These are phyloP conservation scores for Colletotrichum sp. DNA, from an alignment of 2,329 filamentous ascomycete genomes.

Conservation along the genomic window DNA sequence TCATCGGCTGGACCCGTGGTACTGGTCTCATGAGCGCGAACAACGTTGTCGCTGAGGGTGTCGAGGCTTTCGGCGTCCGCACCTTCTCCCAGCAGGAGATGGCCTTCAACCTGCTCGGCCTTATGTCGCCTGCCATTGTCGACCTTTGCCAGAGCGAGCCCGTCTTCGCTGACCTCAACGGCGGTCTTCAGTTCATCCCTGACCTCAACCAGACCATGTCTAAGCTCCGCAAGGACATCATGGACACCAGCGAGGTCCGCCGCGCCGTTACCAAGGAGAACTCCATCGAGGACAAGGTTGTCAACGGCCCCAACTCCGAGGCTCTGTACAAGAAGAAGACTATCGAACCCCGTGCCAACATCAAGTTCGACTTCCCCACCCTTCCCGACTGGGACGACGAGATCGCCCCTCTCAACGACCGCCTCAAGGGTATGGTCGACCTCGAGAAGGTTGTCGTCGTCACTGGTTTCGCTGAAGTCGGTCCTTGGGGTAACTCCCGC, in stretches of 20 bases:
- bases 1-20: slow-evolving; percentile 98
- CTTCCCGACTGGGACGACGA: slow-evolving; percentile 93
- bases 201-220: slow-evolving; percentile 96
- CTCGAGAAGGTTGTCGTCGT: slow-evolving; percentile 98
- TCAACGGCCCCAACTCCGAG: slow-evolving; percentile 93
- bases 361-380: slow-evolving; percentile 94
- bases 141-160: slow-evolving; percentile 96
- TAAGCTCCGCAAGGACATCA: slow-evolving; percentile 90
- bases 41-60: slow-evolving; percentile 95
- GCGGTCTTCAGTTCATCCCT: slow-evolving; percentile 95
- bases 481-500: slow-evolving; percentile 97
- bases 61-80: slow-evolving; percentile 94
- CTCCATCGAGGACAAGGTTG: slow-evolving; percentile 93
- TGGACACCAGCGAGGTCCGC: slow-evolving; percentile 92
- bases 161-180: slow-evolving; percentile 96
- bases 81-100: slow-evolving; percentile 99
- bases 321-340: slow-evolving; percentile 93
- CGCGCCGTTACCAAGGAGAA: slow-evolving; percentile 95
- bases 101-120: slow-evolving; percentile 96
- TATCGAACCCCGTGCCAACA: slow-evolving; percentile 92
- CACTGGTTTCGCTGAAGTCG: slow-evolving; percentile 94
- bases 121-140: slow-evolving; percentile 93
- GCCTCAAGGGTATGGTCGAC: slow-evolving; percentile 97
- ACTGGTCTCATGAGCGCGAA: slow-evolving; percentile 98
- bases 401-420: slow-evolving; percentile 84